Base-by-base conservation (phyloP, 192 early-diverging fungal species). In the Thoreauomyces humboldtii region DNA sequence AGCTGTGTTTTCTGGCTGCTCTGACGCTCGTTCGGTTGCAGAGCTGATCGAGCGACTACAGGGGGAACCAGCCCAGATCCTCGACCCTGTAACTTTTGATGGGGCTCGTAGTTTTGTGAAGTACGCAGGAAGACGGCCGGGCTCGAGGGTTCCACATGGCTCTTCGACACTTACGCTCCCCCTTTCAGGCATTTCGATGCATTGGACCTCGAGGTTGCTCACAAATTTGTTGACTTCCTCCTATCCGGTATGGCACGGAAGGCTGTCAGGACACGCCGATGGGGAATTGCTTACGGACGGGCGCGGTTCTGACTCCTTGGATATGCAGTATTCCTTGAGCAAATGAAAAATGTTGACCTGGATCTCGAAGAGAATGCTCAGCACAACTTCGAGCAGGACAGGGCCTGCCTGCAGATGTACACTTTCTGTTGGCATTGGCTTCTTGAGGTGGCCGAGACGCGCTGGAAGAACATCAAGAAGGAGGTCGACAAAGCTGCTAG, bases 341-440 rank as follows among this genome's bases (percentile, higher is more conserved):
- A 91, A 65, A 81, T 89, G 27, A 74, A 78, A 71, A 63, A 72
- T 4, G 81, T 88, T 4, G 59, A 84, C 17, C 69, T 61, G 7
- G 88, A 90, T 41, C 51, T 94, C 42, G 77, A 81, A 1, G 73
- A 74, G 15, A 77, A 87, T 36, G 82, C 86, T n/a, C 86, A 89
- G 35, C 88, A 89, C 38, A 82, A 85, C 38, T 90, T 88, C 65
- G 79, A 86, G 11, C 63, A 77, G 15, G 87, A 92, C 69, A 76
- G 81, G 11, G 61, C 73, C 12, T 71, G 82, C 5, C 74, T 96
- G 6, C 91, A 95, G 71, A 79, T 91, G 61, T 96, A 93, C 59
- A 86, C 86, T 3, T 96, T 91, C 61, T 51, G 93, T 46, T 72
- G 92, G 47, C 85, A 89, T 59, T 96, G 94, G 92, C 73, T 89